phyloP scores from a whole-genome alignment of 805 yeast species.

The Candida vartiovaarae region DNA sequence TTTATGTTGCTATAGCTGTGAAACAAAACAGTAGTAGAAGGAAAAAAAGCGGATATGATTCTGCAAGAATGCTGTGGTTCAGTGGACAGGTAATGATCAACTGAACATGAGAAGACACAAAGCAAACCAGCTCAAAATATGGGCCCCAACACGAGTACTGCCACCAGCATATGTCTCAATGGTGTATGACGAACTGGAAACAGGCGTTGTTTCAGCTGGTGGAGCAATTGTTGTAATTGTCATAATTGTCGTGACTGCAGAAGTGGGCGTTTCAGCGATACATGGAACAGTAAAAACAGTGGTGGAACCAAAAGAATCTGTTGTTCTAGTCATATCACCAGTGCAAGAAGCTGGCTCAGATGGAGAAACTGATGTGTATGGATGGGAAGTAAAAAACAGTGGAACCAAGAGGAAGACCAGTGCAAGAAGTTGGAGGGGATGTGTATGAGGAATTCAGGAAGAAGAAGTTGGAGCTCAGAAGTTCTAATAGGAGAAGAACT shows the following conservation, averaged over 20 bases:
- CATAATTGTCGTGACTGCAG: not conserved
- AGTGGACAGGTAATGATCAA: not conserved
- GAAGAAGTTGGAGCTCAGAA: not conserved
- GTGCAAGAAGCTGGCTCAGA: no score
- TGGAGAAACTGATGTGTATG: no score
- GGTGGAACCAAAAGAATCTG: not conserved
- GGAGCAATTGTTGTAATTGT: not conserved
- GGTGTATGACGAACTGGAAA: not conserved
- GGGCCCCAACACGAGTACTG: not conserved
- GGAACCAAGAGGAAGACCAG: not conserved
- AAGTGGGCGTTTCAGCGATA: not conserved
- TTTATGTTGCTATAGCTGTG: no score
- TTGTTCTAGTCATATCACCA: no score
- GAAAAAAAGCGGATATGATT: no score
- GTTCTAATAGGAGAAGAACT: no score
- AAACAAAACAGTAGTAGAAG: no score
- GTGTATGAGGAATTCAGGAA: not conserved
- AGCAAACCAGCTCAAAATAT: not conserved
- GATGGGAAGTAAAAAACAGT: no score
- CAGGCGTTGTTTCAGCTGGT: not conserved
- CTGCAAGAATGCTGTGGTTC: no score
- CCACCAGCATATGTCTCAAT: slow-evolving; percentile 1
- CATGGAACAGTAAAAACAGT: not conserved
- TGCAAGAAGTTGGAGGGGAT: not conserved
- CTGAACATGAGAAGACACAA: not conserved